A percentile compares a stretch with the other conserved stretches of the same genome.
Evolutionary conservation across 1,284 basidiomycete genomes (phyloP).

Genomic region (Fomitiporia mediterranea): DNA sequence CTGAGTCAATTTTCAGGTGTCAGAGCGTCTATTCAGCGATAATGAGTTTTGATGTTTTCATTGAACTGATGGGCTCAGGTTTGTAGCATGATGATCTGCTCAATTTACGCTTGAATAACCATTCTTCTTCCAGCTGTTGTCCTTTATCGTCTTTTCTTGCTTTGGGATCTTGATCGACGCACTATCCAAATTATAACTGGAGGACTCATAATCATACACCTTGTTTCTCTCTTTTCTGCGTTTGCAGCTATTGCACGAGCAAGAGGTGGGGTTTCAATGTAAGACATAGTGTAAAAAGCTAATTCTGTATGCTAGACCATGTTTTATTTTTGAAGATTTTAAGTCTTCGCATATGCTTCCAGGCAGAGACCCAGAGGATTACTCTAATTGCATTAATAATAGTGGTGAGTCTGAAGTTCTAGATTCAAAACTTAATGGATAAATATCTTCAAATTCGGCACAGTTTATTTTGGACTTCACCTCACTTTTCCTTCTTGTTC

Average conservation of each 20-base stretch:
- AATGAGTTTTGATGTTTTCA: background rate
- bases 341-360: background rate
- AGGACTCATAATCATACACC: background rate
- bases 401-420: conserved; percentile 5
- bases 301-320: background rate
- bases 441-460: too few relatives aligned
- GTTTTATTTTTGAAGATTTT: background rate
- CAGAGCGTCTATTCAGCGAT: background rate
- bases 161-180: conserved; percentile 4
- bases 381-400: conserved; percentile 4
- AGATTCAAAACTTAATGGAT: too few relatives aligned
- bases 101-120: background rate
- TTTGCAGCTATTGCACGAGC: background rate
- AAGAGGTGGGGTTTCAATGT: background rate
- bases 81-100: background rate
- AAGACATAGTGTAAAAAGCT: background rate
- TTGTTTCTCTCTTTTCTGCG: conserved; percentile 1
- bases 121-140: conserved; percentile 6
- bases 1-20: background rate
- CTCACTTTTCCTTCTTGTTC: conserved; percentile 9
- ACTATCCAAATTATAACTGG: background rate
- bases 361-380: background rate
- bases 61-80: conserved; percentile 3
- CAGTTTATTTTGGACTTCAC: conserved; percentile 10
- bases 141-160: conserved; percentile 6